Percentiles rank a stretch among this genome's conserved stretches.
phyloP scores from a whole-genome alignment of 2,329 filamentous ascomycete genomes.

The Emergomyces africanus region DNA sequence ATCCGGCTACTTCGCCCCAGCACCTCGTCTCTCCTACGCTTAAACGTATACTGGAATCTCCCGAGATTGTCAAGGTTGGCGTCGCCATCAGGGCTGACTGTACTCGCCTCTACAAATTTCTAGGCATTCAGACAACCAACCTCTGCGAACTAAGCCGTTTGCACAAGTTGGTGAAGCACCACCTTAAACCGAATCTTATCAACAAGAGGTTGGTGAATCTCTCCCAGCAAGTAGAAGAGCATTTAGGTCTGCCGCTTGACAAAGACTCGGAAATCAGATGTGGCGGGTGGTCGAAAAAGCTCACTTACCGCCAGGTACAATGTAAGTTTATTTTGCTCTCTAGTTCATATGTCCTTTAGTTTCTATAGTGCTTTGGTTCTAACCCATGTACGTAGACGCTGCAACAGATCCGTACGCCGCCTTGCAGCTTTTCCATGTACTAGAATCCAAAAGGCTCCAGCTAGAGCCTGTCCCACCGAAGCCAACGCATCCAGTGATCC shows the following conservation, averaged over 20 bases:
- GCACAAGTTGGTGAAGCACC: slow-evolving; percentile 61
- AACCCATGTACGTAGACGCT: slow-evolving; percentile 42
- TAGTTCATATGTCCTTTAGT: not conserved
- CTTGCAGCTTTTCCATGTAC: slow-evolving; percentile 55
- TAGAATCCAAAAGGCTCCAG: slow-evolving; percentile 45
- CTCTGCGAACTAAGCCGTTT: slow-evolving; percentile 74
- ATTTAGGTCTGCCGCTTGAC: slow-evolving; percentile 59
- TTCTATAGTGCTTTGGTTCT: too few relatives aligned
- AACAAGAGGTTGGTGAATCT: slow-evolving; percentile 56
- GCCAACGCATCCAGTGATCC: not conserved
- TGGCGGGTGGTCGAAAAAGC: slow-evolving; percentile 57
- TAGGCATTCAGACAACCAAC: slow-evolving; percentile 52
- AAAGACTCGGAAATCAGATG: slow-evolving; percentile 59
- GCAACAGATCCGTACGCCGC: slow-evolving; percentile 76
- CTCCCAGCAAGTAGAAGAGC: slow-evolving; percentile 55
- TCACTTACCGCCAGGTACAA: slow-evolving; percentile 53
- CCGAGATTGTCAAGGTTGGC: slow-evolving; percentile 58
- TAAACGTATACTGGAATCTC: slow-evolving; percentile 57
- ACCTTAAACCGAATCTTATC: slow-evolving; percentile 41
- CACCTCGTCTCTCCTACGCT: slow-evolving; percentile 60
- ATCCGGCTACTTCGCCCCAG: slow-evolving; percentile 24
- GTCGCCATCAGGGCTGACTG: slow-evolving; percentile 62
- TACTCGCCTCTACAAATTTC: slow-evolving; percentile 52
- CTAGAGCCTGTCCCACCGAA: not conserved
- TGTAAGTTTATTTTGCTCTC: slow-evolving; percentile 41